phyloP scores from a whole-genome alignment of 371 early-diverging fungal species.

The Lichtheimia ramosa region DNA sequence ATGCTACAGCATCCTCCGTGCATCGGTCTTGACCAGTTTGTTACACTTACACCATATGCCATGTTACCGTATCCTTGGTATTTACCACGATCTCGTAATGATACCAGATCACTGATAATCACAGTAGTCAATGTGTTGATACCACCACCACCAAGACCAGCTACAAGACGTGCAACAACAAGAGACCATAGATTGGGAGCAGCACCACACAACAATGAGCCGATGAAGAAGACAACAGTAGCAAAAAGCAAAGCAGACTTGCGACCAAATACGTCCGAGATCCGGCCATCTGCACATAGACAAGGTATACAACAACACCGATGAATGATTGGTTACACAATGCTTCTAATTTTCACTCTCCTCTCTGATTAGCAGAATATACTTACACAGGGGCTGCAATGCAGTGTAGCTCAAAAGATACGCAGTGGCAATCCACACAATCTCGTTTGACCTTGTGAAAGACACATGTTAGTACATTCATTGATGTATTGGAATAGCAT shows the following conservation, averaged over 20 bases:
- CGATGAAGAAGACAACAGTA: constrained; percentile 53
- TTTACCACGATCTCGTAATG: constrained; percentile 51
- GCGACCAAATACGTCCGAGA: constrained; percentile 75
- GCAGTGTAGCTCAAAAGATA: constrained; percentile 78
- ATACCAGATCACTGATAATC: constrained; percentile 43
- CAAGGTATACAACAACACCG: not conserved
- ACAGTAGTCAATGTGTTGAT: constrained; percentile 47
- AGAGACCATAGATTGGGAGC: constrained; percentile 62
- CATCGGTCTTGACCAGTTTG: too few relatives aligned
- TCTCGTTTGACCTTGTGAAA: constrained; percentile 41
- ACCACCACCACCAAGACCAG: constrained; percentile 81
- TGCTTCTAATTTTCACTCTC: too few relatives aligned
- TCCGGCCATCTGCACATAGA: constrained; percentile 39
- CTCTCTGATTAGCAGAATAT: not conserved
- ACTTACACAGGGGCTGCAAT: constrained; percentile 74
- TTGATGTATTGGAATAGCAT: not conserved
- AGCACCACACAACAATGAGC: constrained; percentile 60
- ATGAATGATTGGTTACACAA: too few relatives aligned
- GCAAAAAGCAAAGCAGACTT: constrained; percentile 58
- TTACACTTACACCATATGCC: constrained; percentile 37
- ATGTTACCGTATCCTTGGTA: constrained; percentile 51
- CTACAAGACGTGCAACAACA: constrained; percentile 72
- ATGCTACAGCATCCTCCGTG: too few relatives aligned
- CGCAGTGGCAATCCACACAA: constrained; percentile 75
- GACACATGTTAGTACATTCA: not conserved